phyloP scores from a whole-genome alignment of 2,329 filamentous ascomycete genomes.

The Cladorrhinum sp. region DNA sequence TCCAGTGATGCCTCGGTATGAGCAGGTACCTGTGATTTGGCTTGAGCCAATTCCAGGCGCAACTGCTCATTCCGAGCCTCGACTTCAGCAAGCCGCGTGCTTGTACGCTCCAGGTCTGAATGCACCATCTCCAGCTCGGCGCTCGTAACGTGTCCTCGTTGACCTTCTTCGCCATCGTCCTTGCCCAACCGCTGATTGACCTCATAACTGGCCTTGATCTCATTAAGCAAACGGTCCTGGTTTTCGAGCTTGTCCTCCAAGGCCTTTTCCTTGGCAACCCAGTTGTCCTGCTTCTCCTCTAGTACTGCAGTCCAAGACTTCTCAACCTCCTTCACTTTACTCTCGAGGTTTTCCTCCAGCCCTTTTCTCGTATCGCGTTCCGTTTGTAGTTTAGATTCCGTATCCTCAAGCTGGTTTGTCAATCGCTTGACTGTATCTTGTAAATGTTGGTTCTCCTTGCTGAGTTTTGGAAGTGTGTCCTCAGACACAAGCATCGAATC shows the following conservation, averaged over 20 bases:
- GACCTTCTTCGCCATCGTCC: conserved; percentile 49
- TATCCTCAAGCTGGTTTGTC: conserved; percentile 77
- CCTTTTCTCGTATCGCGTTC: conserved; percentile 71
- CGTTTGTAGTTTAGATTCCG: conserved; percentile 73
- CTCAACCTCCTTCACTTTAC: conserved; percentile 84
- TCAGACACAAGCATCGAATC: conserved; percentile 90
- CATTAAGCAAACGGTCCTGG: conserved; percentile 86
- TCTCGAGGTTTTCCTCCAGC: conserved; percentile 73
- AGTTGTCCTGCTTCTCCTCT: conserved; percentile 93
- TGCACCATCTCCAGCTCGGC: conserved; percentile 93
- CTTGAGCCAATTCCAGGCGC: conserved; percentile 83
- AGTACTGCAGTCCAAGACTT: conserved; percentile 85
- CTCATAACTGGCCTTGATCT: conserved; percentile 96
- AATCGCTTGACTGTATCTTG: conserved; percentile 73
- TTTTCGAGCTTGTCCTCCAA: conserved; percentile 92
- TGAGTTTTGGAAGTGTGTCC: conserved; percentile 85
- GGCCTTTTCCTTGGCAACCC: conserved; percentile 84
- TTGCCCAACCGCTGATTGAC: conserved; percentile 86
- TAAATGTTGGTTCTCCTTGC: conserved; percentile 84
- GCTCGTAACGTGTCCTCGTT: conserved; percentile 67
- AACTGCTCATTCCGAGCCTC: conserved; percentile 94
- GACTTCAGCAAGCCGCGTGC: conserved; percentile 79
- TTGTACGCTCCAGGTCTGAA: conserved; percentile 87
- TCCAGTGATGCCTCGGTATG: conserved; percentile 65
- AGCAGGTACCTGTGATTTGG: conserved; percentile 68